Percentiles rank a stretch among this genome's conserved stretches.
phyloP scores from a whole-genome alignment of 371 early-diverging fungal genomes.

The Sporodiniella umbellata region DNA sequence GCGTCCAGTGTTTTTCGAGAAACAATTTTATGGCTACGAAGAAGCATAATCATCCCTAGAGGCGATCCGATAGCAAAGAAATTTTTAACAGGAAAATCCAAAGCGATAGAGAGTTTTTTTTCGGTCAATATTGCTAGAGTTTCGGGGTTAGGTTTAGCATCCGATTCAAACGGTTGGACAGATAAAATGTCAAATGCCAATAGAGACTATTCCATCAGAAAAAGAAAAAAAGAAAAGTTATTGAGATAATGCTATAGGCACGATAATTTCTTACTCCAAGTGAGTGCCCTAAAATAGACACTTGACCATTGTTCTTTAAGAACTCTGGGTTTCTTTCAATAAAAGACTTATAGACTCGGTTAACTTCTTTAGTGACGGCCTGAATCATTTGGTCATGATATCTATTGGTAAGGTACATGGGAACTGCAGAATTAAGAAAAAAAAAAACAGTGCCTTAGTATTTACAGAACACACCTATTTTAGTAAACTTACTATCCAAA shows the following conservation, averaged over 20 bases:
- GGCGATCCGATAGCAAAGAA: conserved; percentile 80
- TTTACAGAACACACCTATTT: too few relatives aligned
- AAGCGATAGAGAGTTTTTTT: conserved; percentile 5
- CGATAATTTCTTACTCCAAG: conserved; percentile 51
- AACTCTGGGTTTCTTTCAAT: conserved; percentile 73
- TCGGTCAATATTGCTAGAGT: conserved; percentile 6
- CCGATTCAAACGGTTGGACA: conserved; percentile 46
- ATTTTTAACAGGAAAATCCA: conserved; percentile 49
- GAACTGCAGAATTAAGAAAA: conserved; percentile 42
- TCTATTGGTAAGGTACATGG: conserved; percentile 79
- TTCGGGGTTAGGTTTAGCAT: conserved; percentile 1
- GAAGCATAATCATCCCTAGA: conserved; percentile 69
- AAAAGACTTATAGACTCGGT: conserved; percentile 71
- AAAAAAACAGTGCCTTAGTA: not conserved
- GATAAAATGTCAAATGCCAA: conserved; percentile 80
- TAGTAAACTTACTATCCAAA: conserved; percentile 63
- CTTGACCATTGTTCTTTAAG: conserved; percentile 60
- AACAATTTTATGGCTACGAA: conserved; percentile 63
- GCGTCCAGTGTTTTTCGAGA: conserved; percentile 37
- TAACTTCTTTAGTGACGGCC: conserved; percentile 72
- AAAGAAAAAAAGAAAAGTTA: not conserved
- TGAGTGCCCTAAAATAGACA: conserved; percentile 79
- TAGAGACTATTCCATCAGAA: conserved; percentile 38
- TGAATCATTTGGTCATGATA: conserved; percentile 79
- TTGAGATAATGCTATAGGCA: not conserved